phyloP scores from a whole-genome alignment of 441 rosid species.

The Populus tomentosa region DNA sequence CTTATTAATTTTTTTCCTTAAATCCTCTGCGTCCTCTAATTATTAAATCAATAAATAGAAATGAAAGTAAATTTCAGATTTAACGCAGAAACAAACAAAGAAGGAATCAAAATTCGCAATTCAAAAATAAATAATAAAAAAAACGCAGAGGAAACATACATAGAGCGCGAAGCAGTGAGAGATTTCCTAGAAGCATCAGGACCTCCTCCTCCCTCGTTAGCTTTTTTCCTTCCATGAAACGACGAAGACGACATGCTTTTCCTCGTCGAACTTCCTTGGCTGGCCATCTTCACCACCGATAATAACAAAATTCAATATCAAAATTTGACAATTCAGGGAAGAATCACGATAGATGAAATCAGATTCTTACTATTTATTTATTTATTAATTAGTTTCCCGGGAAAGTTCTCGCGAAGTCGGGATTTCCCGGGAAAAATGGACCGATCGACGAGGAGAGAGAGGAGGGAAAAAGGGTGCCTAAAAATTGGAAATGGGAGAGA shows the following conservation, averaged over 20 bases:
- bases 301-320: constrained; percentile 9
- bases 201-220: constrained; percentile 28
- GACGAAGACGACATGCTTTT: constrained; percentile 54
- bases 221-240: constrained; percentile 47
- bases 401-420: constrained; percentile 25
- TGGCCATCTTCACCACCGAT: constrained; percentile 47
- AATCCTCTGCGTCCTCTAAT: not conserved
- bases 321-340: not conserved
- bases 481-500: constrained; percentile 1
- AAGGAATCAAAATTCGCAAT: not conserved
- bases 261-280: constrained; percentile 73
- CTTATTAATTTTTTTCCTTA: not conserved
- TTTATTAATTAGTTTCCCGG: not conserved
- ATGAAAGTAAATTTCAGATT: not conserved
- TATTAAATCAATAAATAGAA: not conserved
- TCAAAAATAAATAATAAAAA: not conserved
- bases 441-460: constrained; percentile 35
- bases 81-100: not conserved
- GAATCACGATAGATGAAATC: not conserved
- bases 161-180: constrained; percentile 51
- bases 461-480: not conserved
- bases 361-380: not conserved
- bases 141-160: constrained; percentile 36
- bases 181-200: constrained; percentile 57
- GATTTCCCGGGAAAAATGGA: constrained; percentile 33